phyloP scores from a whole-genome alignment of 805 yeast genomes.

The Saccharomycopsis sp. region DNA sequence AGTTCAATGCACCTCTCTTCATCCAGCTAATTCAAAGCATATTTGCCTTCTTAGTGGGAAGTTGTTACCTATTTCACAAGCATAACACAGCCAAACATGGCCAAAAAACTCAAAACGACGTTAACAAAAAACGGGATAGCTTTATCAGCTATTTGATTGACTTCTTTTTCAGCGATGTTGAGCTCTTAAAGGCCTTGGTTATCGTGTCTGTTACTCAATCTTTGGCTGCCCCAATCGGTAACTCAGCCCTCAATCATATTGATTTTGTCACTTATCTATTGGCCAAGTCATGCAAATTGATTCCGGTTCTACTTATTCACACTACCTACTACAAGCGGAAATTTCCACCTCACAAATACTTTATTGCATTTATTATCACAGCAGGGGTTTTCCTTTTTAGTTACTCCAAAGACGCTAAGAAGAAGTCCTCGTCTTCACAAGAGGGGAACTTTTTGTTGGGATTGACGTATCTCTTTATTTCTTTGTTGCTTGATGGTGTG shows the following conservation, averaged over 20 bases:
- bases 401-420: slow-evolving; percentile 34
- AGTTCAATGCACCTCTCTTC: slow-evolving; percentile 72
- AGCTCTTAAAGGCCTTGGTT: slow-evolving; percentile 33
- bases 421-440: slow-evolving; percentile 12
- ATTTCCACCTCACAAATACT: slow-evolving; percentile 70
- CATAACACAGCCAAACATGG: background rate
- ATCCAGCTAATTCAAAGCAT: slow-evolving; percentile 68
- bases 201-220: slow-evolving; percentile 70
- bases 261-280: slow-evolving; percentile 79
- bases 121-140: too few species aligned
- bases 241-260: slow-evolving; percentile 70
- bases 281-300: slow-evolving; percentile 88
- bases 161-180: slow-evolving; percentile 27
- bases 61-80: slow-evolving; percentile 42
- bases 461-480: slow-evolving; percentile 45
- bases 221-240: slow-evolving; percentile 76
- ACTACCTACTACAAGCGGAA: slow-evolving; percentile 56
- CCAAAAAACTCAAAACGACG: slow-evolving; percentile 14
- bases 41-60: slow-evolving; percentile 67
- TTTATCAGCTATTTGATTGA: slow-evolving; percentile 20
- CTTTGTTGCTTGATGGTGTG: slow-evolving; percentile 81
- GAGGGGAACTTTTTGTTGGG: slow-evolving; percentile 48
- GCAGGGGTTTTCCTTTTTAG: slow-evolving; percentile 80
- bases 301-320: slow-evolving; percentile 91
- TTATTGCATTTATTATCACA: slow-evolving; percentile 75